Evolutionary conservation across 306 rosid species (phyloP).

Genomic region (Bauhinia variegata): DNA sequence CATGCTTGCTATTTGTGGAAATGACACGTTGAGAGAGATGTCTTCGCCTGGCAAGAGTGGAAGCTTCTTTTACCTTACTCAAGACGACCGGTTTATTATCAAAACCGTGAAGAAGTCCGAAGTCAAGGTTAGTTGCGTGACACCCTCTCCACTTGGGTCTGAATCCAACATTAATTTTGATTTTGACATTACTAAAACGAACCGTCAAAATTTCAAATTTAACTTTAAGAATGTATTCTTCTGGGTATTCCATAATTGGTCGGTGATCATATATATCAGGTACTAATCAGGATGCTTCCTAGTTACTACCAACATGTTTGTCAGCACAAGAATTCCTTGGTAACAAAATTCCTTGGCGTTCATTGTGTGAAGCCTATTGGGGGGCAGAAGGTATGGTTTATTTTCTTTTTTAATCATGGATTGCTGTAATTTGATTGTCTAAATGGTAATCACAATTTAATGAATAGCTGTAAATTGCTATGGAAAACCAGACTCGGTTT

Average conservation of each 20-base stretch:
- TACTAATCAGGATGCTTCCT: conserved; percentile 61
- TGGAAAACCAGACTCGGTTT: conserved; percentile 51
- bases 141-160: conserved; percentile 23
- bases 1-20: conserved; percentile 62
- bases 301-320: conserved; percentile 54
- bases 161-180: conserved; percentile 18
- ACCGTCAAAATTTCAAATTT: background rate
- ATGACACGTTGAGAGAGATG: conserved; percentile 55
- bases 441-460: conserved; percentile 14
- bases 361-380: conserved; percentile 64
- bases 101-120: conserved; percentile 64
- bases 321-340: conserved; percentile 56
- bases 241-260: conserved; percentile 34
- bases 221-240: conserved; percentile 27
- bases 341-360: conserved; percentile 58
- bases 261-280: conserved; percentile 47
- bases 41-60: conserved; percentile 67
- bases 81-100: conserved; percentile 54
- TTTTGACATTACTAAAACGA: background rate
- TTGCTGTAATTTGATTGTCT: conserved; percentile 5
- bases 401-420: background rate
- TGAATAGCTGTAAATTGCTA: background rate
- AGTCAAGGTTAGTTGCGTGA: conserved; percentile 54
- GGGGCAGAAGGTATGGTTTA: conserved; percentile 54
- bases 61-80: conserved; percentile 61